These are phyloP conservation scores for Rhodotorula sp. DNA, from an alignment of 1,284 basidiomycete species.

Conservation along the genomic window DNA sequence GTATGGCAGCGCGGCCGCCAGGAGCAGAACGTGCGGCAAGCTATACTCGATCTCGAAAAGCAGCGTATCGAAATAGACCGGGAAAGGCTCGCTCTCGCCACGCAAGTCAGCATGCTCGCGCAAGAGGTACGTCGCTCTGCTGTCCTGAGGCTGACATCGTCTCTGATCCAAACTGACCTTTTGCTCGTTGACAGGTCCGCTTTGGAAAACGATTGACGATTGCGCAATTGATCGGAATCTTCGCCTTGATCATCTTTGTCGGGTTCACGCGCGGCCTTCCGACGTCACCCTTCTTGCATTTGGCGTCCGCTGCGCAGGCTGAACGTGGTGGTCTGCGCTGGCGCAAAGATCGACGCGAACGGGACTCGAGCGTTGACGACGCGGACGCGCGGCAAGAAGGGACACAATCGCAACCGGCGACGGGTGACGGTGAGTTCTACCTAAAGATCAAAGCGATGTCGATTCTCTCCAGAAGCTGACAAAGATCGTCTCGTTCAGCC, in stretches of 20 bases:
- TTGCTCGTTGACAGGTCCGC: conserved; percentile 58
- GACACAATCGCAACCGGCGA: background rate
- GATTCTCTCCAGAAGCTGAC: background rate
- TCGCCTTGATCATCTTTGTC: conserved; percentile 77
- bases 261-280: conserved; percentile 73
- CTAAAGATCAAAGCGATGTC: background rate
- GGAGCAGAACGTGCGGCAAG: conserved; percentile 63
- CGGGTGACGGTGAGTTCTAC: background rate
- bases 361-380: background rate
- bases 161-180: background rate
- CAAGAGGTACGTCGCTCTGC: conserved; percentile 60
- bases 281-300: conserved; percentile 37
- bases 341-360: background rate
- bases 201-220: conserved; percentile 80
- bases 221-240: conserved; percentile 72
- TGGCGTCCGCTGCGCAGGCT: conserved; percentile 3
- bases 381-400: background rate
- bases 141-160: too few species aligned
- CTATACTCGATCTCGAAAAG: conserved; percentile 67
- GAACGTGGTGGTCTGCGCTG: background rate
- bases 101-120: conserved; percentile 66
- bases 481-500: background rate
- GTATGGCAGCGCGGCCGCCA: conserved; percentile 62
- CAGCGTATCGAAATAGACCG: conserved; percentile 65
- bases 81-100: conserved; percentile 65